A percentile compares a stretch with the other conserved stretches of the same genome.
Evolutionary conservation across 208 protist genomes (phyloP).

Genomic region (Crithidia brevicula): DNA sequence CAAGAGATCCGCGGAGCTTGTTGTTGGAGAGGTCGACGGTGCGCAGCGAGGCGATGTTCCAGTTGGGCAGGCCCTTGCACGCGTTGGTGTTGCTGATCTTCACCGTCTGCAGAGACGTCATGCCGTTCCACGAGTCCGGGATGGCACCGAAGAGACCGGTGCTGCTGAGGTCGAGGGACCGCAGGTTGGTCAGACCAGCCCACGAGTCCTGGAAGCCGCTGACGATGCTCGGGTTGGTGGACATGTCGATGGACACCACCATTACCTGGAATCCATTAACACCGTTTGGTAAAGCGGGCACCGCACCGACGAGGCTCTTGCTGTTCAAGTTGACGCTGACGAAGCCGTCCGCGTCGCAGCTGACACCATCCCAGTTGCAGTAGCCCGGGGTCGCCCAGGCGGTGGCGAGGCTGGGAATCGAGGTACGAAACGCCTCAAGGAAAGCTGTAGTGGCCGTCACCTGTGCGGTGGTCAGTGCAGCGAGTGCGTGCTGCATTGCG

Average conservation of each 20-base stretch:
- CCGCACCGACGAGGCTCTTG: slow-evolving; percentile 3
- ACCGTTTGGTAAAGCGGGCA: neutral
- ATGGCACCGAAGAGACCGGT: slow-evolving; percentile 11
- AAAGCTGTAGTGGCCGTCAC: neutral
- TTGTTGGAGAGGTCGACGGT: slow-evolving; percentile 26
- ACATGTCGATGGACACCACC: slow-evolving; percentile 21
- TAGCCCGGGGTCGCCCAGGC: slow-evolving; percentile 2
- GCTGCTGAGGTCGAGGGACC: slow-evolving; percentile 3
- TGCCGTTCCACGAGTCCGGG: slow-evolving; percentile 5
- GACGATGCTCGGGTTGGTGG: slow-evolving; percentile 1
- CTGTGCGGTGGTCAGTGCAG: neutral
- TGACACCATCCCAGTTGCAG: slow-evolving; percentile 14
- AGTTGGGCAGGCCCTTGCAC: slow-evolving; percentile 18
- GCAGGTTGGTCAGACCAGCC: neutral
- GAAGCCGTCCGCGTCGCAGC: slow-evolving; percentile 14
- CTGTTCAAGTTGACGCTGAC: slow-evolving; percentile 19
- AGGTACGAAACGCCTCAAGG: neutral
- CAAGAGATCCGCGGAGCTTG: slow-evolving; percentile 16
- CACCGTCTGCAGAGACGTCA: neutral
- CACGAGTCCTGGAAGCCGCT: neutral
- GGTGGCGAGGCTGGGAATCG: neutral
- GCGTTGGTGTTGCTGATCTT: slow-evolving; percentile 5
- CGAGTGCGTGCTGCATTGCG: neutral
- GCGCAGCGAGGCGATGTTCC: slow-evolving; percentile 17
- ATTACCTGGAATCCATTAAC: neutral